Evolutionary conservation across 495 filamentous ascomycete species (phyloP), one percentile per base, ranked within the genome.

Genomic region (Trichoderma parareesei): DNA sequence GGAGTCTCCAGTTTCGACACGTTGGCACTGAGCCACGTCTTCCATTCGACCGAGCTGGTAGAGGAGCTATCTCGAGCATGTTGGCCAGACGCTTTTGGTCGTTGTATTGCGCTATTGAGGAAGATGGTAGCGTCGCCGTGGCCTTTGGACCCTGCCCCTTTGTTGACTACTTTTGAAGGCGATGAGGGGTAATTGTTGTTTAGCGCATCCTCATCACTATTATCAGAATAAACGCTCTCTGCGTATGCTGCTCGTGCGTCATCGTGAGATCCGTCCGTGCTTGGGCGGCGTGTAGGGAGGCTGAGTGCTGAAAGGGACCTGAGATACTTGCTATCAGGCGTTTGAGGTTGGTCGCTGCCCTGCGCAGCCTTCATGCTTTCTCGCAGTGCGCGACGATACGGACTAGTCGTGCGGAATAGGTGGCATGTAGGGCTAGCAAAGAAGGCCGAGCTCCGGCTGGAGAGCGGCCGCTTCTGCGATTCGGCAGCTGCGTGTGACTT

Each of bases 341-440:
- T 68, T 62, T 60, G 66, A 0, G 61, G 18, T 4, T 60, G 60
- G 9, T 41, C 66, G 16, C 69, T 44, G n/a, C 5, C 67, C 5
- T 73, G 59, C 46, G 73, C 69, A 14, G 71, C 68, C 61, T 72
- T 67, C 61, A 79, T 84, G 7, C 68, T 72, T 44, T 74, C 74
- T 68, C 71, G 75, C 69, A 85, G 68, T 18, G 78, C 81, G 35
- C 79, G 79, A 46, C 81, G 80, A 69, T 78, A 88, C 14, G 85
- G 84, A 67, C 85, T 87, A 41, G 74, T 71, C 5, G 78, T 82
- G 44, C 78, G 78, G 67, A 82, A 80, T 20, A 81, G 74, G 65
- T 81, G 78, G 9, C 75, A 76, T 9, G 75, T 71, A 10, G 76
- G 76, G 42, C 76, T 78, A 13, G 72, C 77, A 64, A 80, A 80